A percentile compares a stretch with the other conserved stretches of the same genome.
Conservation (phyloP, 768 basidiomycete genomes). For the Lentinula sp. region DNA sequence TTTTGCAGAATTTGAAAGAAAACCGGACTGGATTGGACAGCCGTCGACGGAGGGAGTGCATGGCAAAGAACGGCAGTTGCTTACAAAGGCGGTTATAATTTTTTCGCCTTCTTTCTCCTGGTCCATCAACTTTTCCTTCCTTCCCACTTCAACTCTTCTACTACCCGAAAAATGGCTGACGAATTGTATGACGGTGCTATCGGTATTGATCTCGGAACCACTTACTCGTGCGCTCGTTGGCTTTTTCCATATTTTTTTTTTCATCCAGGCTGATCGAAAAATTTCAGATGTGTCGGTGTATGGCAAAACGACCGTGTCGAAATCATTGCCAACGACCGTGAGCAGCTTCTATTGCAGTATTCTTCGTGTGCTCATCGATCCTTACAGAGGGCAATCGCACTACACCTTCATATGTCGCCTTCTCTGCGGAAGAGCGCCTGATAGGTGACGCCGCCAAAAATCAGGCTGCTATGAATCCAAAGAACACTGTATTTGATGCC, state of each 20-base stretch:
- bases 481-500: constrained; percentile 98
- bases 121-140: constrained; percentile 15
- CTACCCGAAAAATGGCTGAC: constrained; percentile 57
- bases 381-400: constrained; percentile 91
- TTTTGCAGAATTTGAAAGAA: constrained; percentile 1
- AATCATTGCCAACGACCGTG: constrained; percentile 96
- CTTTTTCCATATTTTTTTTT: constrained; percentile 12
- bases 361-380: constrained; percentile 6
- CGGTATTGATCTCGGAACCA: constrained; percentile 96
- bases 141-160: constrained; percentile 25
- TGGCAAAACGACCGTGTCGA: constrained; percentile 99
- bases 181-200: constrained; percentile 94
- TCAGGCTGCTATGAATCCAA: constrained; percentile 99
- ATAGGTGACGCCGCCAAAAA: constrained; percentile 99
- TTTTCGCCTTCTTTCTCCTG: constrained; percentile 26
- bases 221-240: constrained; percentile 72
- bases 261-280: constrained; percentile 11
- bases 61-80: constrained; percentile 24
- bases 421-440: constrained; percentile 92
- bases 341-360: constrained; percentile 23
- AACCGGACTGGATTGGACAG: background rate
- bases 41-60: background rate
- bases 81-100: constrained; percentile 46
- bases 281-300: constrained; percentile 88
- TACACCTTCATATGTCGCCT: constrained; percentile 98